Evolutionary conservation across 305 asterid genomes (phyloP), one percentile per base, ranked within the genome.

Genomic region (Fraxinus velutina): DNA sequence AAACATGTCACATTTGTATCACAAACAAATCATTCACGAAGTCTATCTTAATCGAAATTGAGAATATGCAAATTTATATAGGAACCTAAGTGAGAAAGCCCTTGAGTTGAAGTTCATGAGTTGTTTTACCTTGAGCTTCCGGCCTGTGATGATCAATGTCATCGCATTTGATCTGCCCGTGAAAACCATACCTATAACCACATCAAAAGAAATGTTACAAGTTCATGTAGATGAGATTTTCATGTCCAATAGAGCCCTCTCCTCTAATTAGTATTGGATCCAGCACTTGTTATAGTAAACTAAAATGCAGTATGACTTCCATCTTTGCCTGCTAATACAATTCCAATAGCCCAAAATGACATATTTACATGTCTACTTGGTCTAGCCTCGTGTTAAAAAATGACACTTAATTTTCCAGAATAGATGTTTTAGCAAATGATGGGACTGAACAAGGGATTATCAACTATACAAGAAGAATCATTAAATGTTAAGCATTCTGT

Each of bases 41-140:
- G 1, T 42, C 13, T 42, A 10, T 42, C 52, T 42, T 42, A 42
- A 37, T 37, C 12, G 42, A 36, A 9, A 39, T 39, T 9, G 50
- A 39, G 10, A 36, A 42, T 42, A 42, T 10, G n/a, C 52, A 42
- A 47, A 13, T 47, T 13, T 2, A 1, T 9, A 9, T 39, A 39
- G 10, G 50, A 12, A 9, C 3, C 4, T 1, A 39, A 39, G 13
- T 39, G 13, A 12, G 50, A 39, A 39, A 39, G 50, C 50, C 50
- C 50, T 39, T 1, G 4, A 24, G 29, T 7, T 42, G 27, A 75
- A 52, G 29, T 60, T 57, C 29, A 4, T 33, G 5, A 55, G 10
- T 57, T 6, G 68, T 57, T 17, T 57, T 79, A 85, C 89, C 91
- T 85, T 85, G 21, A 89, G 89, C 79, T 85, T 89, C 84, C 89